Evolutionary conservation across 257 asterid species (phyloP).

Genomic region (Nicotiana benthamiana): DNA sequence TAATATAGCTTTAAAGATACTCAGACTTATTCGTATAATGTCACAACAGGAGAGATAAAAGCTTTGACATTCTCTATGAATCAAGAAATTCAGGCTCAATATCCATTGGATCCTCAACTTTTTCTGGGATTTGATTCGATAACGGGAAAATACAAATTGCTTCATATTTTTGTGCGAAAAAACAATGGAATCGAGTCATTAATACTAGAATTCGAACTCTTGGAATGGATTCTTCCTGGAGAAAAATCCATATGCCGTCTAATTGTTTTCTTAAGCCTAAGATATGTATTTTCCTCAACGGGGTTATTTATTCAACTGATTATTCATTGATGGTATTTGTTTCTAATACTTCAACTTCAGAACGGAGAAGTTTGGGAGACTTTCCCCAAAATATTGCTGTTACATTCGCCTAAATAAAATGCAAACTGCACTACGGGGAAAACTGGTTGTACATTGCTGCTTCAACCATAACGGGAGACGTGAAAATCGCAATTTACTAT

Average conservation of each 20-base stretch:
- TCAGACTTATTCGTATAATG: neutral
- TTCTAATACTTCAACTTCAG: neutral
- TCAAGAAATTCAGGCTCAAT: neutral
- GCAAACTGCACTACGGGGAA: neutral
- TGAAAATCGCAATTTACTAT: neutral
- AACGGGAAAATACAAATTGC: neutral
- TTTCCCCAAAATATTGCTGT: neutral
- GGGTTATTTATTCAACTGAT: neutral
- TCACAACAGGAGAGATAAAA: neutral
- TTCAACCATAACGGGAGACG: neutral
- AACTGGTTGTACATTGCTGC: neutral
- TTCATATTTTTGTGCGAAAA: neutral
- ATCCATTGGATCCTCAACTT: neutral
- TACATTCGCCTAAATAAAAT: neutral
- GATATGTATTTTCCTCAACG: neutral
- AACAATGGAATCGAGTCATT: neutral
- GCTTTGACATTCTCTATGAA: neutral
- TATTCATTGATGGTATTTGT: neutral
- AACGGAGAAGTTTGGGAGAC: neutral
- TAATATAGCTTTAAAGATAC: neutral
- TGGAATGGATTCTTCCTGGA: neutral
- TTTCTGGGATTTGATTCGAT: neutral
- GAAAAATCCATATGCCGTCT: neutral
- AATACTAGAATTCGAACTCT: neutral
- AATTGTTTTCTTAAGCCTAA: neutral